Evolutionary conservation across 2,329 filamentous ascomycete genomes (phyloP).

Genomic region (Alternaria dauci): DNA sequence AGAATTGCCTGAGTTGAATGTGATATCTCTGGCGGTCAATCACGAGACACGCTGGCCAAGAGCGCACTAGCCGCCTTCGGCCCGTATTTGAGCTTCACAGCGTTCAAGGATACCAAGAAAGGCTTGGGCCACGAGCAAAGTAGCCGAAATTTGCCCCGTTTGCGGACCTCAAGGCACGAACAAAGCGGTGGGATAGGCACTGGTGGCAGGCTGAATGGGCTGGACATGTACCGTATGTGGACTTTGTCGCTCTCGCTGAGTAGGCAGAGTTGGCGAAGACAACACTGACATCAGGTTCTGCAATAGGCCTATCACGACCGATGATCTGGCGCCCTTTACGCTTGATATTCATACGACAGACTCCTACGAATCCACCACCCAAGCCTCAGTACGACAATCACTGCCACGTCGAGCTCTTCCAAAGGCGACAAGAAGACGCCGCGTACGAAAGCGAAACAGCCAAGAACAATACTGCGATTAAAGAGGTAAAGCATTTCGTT

Average conservation of each 20-base stretch:
- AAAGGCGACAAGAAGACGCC: background rate
- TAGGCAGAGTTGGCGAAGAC: background rate
- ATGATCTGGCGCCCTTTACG: background rate
- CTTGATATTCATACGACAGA: background rate
- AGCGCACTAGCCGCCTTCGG: background rate
- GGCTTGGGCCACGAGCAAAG: background rate
- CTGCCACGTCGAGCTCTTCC: background rate
- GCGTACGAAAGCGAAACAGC: background rate
- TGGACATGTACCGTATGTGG: background rate
- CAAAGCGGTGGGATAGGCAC: background rate
- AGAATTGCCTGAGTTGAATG: background rate
- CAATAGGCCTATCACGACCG: background rate
- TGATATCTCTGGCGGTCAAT: background rate
- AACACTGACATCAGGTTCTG: background rate
- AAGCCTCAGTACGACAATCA: background rate
- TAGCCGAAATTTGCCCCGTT: background rate
- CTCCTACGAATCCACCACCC: background rate
- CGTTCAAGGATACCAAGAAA: background rate
- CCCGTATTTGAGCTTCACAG: background rate
- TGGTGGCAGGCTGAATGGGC: background rate
- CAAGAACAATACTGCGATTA: background rate
- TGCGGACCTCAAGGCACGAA: background rate
- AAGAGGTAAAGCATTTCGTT: background rate
- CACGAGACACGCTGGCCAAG: background rate
- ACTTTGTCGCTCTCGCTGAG: background rate